A percentile compares a stretch with the other conserved stretches of the same genome.
Evolutionary conservation across 1,139 yeast genomes (phyloP).

Genomic region (Taphrina pruni): DNA sequence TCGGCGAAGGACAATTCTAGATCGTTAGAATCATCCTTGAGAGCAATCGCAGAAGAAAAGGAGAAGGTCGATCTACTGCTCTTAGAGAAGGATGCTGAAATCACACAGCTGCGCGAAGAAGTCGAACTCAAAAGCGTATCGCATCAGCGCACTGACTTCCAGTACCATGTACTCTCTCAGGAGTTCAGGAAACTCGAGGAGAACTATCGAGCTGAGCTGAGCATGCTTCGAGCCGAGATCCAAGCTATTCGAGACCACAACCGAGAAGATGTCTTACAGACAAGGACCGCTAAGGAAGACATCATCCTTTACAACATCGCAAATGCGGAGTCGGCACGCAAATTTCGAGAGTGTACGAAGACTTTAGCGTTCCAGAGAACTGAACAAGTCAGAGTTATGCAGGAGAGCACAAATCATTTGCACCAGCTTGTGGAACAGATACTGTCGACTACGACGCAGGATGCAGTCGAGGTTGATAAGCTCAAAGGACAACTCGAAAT

Average conservation of each 20-base stretch:
- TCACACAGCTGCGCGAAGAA: constrained; percentile 11
- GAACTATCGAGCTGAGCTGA: constrained; percentile 3
- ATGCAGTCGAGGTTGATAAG: constrained; percentile 2
- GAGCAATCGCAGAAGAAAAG: constrained; percentile 7
- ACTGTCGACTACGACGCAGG: background rate
- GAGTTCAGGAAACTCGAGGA: constrained; percentile 13
- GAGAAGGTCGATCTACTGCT: constrained; percentile 3
- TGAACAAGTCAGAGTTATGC: background rate
- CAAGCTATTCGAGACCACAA: background rate
- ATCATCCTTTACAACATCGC: constrained; percentile 10
- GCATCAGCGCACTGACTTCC: constrained; percentile 6
- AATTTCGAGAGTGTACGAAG: background rate
- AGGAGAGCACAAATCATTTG: constrained; percentile 2
- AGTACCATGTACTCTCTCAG: constrained; percentile 13
- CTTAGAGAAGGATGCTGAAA: constrained; percentile 13
- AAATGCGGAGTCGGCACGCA: background rate
- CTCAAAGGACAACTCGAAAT: background rate
- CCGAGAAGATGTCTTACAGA: constrained; percentile 4
- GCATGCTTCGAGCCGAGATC: constrained; percentile 6
- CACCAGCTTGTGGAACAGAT: background rate
- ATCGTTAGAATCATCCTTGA: constrained; percentile 1
- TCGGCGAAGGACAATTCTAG: constrained; percentile 21
- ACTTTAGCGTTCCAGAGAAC: background rate
- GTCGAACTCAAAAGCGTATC: constrained; percentile 5
- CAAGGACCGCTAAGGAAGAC: constrained; percentile 23